Percentiles rank a stretch among this genome's conserved stretches.
phyloP scores from a whole-genome alignment of 1,139 yeast species.

The Saccharomycopsis hybrid region DNA sequence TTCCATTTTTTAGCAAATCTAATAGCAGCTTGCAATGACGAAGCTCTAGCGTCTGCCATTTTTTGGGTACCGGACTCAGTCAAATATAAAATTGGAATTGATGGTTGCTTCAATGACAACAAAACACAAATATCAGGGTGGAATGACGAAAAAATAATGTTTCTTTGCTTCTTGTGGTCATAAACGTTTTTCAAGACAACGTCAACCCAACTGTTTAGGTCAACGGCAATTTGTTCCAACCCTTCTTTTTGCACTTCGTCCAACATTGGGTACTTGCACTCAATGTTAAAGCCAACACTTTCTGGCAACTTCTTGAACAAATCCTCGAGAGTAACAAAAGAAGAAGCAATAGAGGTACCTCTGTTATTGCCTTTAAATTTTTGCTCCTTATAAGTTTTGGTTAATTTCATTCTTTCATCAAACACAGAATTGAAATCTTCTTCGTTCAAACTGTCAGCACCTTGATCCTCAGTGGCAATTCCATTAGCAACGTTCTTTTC shows the following conservation, averaged over 20 bases:
- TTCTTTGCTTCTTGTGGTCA: conserved; percentile 73
- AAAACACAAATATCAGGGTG: conserved; percentile 90
- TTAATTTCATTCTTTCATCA: conserved; percentile 70
- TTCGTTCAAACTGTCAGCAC: conserved; percentile 21
- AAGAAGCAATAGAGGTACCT: conserved; percentile 86
- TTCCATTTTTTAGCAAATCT: conserved; percentile 92
- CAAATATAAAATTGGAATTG: conserved; percentile 80
- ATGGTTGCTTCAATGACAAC: conserved; percentile 86
- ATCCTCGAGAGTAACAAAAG: conserved; percentile 83
- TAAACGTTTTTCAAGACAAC: conserved; percentile 76
- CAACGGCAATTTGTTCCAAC: conserved; percentile 80
- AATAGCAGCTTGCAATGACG: conserved; percentile 84
- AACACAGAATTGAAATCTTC: conserved; percentile 29
- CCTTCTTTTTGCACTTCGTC: conserved; percentile 88
- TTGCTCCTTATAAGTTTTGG: conserved; percentile 79
- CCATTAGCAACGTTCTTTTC: neutral
- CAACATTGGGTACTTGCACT: conserved; percentile 91
- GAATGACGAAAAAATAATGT: conserved; percentile 85
- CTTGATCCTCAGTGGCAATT: too few species aligned
- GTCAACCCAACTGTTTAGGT: conserved; percentile 81
- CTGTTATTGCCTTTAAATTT: conserved; percentile 90
- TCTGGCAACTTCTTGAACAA: conserved; percentile 75
- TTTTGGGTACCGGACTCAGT: conserved; percentile 79
- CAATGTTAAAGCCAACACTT: conserved; percentile 89
- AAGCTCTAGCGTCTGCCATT: conserved; percentile 88